Evolutionary conservation across 345 rosid genomes (phyloP).

Genomic region (Ceriops tagal): DNA sequence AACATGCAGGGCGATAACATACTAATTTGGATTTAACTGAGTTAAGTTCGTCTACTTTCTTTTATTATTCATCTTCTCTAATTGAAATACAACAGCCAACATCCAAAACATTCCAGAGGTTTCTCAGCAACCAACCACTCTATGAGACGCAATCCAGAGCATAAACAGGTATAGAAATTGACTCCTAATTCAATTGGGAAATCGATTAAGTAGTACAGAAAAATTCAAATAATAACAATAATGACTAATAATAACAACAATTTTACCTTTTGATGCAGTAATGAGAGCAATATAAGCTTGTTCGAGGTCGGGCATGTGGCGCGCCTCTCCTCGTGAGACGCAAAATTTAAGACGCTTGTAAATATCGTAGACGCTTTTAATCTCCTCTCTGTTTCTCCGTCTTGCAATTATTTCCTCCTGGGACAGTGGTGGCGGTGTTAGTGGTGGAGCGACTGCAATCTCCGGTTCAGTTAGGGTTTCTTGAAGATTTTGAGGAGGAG

Average conservation of each 20-base stretch:
- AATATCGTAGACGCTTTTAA: conserved; percentile 68
- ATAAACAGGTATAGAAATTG: background rate
- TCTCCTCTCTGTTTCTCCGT: conserved; percentile 76
- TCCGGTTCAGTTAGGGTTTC: conserved; percentile 20
- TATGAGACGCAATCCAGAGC: background rate
- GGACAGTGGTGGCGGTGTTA: conserved; percentile 50
- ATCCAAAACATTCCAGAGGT: background rate
- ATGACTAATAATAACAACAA: background rate
- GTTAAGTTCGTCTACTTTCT: too few species aligned
- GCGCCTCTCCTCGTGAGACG: conserved; percentile 54
- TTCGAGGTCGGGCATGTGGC: conserved; percentile 53
- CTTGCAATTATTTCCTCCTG: conserved; percentile 63
- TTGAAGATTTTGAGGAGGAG: conserved; percentile 12
- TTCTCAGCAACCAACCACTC: background rate
- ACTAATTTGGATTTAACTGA: too few species aligned
- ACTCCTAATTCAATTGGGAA: background rate
- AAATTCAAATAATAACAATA: background rate
- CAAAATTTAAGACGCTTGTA: conserved; percentile 70
- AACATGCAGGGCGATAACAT: too few species aligned
- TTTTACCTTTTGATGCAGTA: conserved; percentile 64
- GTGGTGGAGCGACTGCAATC: conserved; percentile 39
- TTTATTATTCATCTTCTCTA: too few species aligned
- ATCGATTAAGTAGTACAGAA: background rate
- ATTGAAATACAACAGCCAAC: background rate
- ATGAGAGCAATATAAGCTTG: conserved; percentile 76